Conservation (phyloP, 768 basidiomycete genomes). For the Hygrophorus russula region DNA sequence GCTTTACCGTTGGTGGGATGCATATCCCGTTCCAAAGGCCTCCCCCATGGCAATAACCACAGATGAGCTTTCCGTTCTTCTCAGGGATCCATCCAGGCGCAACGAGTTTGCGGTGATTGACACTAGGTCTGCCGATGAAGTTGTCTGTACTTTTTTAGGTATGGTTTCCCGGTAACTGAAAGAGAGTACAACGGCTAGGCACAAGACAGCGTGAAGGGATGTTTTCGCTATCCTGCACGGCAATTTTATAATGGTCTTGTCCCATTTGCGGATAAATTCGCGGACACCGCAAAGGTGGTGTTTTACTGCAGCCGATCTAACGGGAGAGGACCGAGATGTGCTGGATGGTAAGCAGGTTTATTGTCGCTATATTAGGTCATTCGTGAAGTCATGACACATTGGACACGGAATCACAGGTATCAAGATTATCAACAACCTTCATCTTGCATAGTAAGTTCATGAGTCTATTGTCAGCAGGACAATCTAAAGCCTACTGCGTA, state of each 20-base stretch:
- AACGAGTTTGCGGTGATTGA: constrained; percentile 34
- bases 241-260: constrained; percentile 36
- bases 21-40: constrained; percentile 31
- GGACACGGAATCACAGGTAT: constrained; percentile 25
- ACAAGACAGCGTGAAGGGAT: constrained; percentile 41
- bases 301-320: constrained; percentile 45
- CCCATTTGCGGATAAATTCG: constrained; percentile 28
- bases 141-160: constrained; percentile 19
- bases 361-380: neutral
- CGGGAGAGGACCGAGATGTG: constrained; percentile 43
- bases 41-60: constrained; percentile 20
- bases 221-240: constrained; percentile 36
- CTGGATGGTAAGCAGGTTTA: constrained; percentile 34
- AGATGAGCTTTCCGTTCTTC: constrained; percentile 26
- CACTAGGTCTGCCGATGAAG: constrained; percentile 36
- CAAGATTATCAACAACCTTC: constrained; percentile 40
- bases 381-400: neutral
- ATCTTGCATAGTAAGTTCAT: too few relatives aligned
- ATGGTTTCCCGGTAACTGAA: neutral
- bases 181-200: neutral
- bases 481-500: too few relatives aligned
- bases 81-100: constrained; percentile 11
- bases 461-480: too few relatives aligned
- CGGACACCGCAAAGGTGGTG: constrained; percentile 28
- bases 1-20: constrained; percentile 42